phyloP scores from a whole-genome alignment of 805 yeast genomes.

The Lipomyces japonicus region DNA sequence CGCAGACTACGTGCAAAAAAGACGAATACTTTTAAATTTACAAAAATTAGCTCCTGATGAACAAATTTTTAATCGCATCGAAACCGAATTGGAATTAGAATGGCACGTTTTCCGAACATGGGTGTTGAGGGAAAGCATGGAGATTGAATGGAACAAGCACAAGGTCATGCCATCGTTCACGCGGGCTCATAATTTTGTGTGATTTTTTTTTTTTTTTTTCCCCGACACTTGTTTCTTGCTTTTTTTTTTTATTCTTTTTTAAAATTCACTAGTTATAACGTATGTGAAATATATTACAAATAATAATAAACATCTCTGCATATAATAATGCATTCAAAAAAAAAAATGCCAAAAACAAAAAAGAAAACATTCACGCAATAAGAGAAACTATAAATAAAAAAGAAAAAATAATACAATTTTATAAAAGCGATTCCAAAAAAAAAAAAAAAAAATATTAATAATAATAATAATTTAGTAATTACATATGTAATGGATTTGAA shows the following conservation, averaged over 20 bases:
- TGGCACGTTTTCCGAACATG: not conserved
- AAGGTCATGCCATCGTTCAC: too few species aligned
- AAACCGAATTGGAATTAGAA: not conserved
- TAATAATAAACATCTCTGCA: too few species aligned
- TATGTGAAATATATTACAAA: too few species aligned
- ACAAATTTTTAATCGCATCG: not conserved
- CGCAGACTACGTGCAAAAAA: not conserved
- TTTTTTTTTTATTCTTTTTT: too few species aligned
- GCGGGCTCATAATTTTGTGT: not conserved
- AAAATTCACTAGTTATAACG: too few species aligned
- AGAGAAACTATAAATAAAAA: not conserved
- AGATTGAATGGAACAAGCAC: not conserved
- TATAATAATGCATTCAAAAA: not conserved
- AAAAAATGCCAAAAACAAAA: not conserved
- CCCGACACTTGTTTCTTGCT: too few species aligned
- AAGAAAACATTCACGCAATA: not conserved
- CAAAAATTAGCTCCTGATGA: not conserved
- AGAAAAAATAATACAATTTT: not conserved
- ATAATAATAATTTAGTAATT: not conserved
- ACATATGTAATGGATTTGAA: not conserved
- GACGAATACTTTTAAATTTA: not conserved
- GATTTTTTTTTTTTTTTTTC: too few species aligned
- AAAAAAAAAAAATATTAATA: not conserved
- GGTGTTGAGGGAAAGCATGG: not conserved
- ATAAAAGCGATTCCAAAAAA: not conserved